Base-by-base conservation (phyloP, 306 rosid species). In the Corylus heterophylla region DNA sequence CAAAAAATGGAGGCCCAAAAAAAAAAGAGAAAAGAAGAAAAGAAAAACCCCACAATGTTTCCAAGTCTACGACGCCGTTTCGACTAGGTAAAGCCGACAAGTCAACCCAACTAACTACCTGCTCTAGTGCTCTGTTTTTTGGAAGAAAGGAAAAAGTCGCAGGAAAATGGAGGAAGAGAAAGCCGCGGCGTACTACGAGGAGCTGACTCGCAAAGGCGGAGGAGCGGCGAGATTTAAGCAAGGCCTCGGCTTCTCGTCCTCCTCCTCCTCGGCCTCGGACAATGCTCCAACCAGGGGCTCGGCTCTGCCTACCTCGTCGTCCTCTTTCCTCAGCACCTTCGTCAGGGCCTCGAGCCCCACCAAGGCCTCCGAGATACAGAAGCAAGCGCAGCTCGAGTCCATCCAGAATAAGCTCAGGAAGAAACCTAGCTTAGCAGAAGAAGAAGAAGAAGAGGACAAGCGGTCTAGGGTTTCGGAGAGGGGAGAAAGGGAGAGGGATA, bases 111-210 rank as follows among this genome's bases (percentile, higher is more conserved):
- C 9, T 42, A 5, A 6, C 45, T 42, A 42, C 45, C 45, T 5
- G 45, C 45, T 6, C 45, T 42, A 42, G 45, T 42, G 45, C 8
- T 42, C 45, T 42, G 45, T 42, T 31, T 42, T 31, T 42, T 42
- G 45, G 45, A 42, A 6, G 45, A 42, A 42, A 42, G 7, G 45
- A 42, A 42, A 42, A 0, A 42, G 8, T 42, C 45, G 45, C 45
- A 42, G 5, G 49, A 68, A 44, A 79, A 94, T 94, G 98, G 97
- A 94, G 85, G 98, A 92, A 84, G 90, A 87, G 54, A 92, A 91
- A 56, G 98, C 98, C 0, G 97, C 98, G 55, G 98, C 97, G 16
- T 92, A 94, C 79, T 94, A 94, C 87, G 93, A 94, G 31, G 95
- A 94, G 73, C 82, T 92, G 44, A 86, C 92, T 50, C 95, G 97